Conservation (phyloP, 345 rosid genomes). For the Eutrema yunnanense region DNA sequence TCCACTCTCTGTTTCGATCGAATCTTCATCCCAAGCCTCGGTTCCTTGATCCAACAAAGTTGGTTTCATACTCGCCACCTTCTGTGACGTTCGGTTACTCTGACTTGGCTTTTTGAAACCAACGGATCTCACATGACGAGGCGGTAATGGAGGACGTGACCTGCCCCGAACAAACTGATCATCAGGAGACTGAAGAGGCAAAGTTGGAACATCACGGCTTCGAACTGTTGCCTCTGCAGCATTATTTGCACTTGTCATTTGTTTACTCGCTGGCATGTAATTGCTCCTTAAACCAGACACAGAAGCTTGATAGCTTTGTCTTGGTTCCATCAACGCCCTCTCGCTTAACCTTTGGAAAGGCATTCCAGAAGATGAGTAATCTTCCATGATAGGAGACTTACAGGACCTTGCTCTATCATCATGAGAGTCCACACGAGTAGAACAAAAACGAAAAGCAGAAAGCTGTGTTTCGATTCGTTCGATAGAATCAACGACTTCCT, state of each 20-base stretch:
- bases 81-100: constrained; percentile 7
- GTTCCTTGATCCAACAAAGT: constrained; percentile 22
- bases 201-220: neutral
- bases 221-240: neutral
- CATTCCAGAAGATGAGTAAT: neutral
- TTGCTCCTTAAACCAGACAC: constrained; percentile 7
- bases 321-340: neutral
- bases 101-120: constrained; percentile 9
- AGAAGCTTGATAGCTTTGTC: constrained; percentile 7
- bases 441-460: constrained; percentile 31
- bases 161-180: neutral
- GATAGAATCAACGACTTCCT: constrained; percentile 33
- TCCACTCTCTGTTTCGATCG: neutral
- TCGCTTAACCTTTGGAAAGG: neutral
- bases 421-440: neutral
- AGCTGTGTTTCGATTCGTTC: constrained; percentile 39
- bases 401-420: neutral
- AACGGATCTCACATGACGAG: constrained; percentile 7
- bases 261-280: neutral
- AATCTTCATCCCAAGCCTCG: neutral
- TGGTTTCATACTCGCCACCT: constrained; percentile 20
- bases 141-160: constrained; percentile 9
- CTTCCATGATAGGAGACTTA: neutral
- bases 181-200: neutral
- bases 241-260: neutral